phyloP scores from a whole-genome alignment of 2,329 filamentous ascomycete genomes.

The Aspergillus fijiensis region DNA sequence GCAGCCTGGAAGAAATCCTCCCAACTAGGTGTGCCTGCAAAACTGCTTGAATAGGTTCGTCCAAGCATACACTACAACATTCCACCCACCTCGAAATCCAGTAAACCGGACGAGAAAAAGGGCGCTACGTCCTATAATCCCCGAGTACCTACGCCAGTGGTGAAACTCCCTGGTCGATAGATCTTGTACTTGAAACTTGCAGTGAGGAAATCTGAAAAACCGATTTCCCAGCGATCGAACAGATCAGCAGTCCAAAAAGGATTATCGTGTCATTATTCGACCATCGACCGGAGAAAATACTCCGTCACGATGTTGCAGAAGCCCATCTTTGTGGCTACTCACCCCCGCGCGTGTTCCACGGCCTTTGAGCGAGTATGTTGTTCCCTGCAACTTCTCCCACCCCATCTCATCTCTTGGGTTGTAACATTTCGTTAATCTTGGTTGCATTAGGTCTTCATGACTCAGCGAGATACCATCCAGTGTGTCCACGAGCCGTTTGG shows the following conservation, averaged over 20 bases:
- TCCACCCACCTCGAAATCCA: not conserved
- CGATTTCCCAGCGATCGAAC: not conserved
- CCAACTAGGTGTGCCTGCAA: not conserved
- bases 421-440: not conserved
- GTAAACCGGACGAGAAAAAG: not conserved
- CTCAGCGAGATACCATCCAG: constrained; percentile 73
- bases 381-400: not conserved
- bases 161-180: constrained; percentile 23
- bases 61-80: not conserved
- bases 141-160: constrained; percentile 17
- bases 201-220: not conserved
- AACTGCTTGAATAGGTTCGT: not conserved
- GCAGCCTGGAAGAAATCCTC: not conserved
- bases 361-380: constrained; percentile 85
- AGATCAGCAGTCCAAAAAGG: not conserved
- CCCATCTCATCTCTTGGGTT: not conserved
- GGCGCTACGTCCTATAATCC: not conserved
- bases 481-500: constrained; percentile 96
- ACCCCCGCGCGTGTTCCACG: constrained; percentile 92
- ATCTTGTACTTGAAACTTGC: constrained; percentile 9
- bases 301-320: constrained; percentile 65
- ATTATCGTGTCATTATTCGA: not conserved
- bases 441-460: constrained; percentile 82
- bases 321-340: constrained; percentile 88
- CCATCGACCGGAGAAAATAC: not conserved